A percentile compares a stretch with the other conserved stretches of the same genome.
Evolutionary conservation across 2,329 filamentous ascomycete species (phyloP).

Genomic region (Apiospora koreana): DNA sequence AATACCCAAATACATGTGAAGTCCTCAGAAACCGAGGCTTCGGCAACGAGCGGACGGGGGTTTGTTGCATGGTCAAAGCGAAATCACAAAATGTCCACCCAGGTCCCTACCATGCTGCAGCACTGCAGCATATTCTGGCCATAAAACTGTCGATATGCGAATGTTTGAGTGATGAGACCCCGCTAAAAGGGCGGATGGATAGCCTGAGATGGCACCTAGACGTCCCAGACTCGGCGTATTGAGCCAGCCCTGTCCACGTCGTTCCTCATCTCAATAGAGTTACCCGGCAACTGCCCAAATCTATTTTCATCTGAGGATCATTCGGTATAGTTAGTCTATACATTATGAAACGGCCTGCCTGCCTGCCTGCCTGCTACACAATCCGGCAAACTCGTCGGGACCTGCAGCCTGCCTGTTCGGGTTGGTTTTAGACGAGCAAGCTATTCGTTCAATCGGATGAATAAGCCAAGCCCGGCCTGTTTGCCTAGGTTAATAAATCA

Average conservation of each 20-base stretch:
- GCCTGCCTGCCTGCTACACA: background rate
- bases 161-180: conserved; percentile 2
- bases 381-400: background rate
- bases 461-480: background rate
- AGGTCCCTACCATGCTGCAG: background rate
- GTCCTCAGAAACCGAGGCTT: background rate
- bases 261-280: background rate
- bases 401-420: background rate
- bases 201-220: background rate
- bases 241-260: too few species aligned
- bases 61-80: background rate
- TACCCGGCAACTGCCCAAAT: background rate
- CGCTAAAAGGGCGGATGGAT: background rate
- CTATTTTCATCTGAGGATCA: background rate
- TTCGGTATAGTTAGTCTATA: too few species aligned
- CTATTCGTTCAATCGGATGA: background rate
- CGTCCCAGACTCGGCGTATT: background rate
- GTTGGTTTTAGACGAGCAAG: background rate
- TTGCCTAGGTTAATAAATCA: background rate
- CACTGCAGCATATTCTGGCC: background rate
- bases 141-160: conserved; percentile 3
- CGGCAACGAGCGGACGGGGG: background rate
- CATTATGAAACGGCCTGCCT: too few species aligned
- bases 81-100: background rate
- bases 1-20: background rate